A percentile compares a stretch with the other conserved stretches of the same genome.
phyloP scores from a whole-genome alignment of 2,329 filamentous ascomycete species.

The Microcyclosporella mali region DNA sequence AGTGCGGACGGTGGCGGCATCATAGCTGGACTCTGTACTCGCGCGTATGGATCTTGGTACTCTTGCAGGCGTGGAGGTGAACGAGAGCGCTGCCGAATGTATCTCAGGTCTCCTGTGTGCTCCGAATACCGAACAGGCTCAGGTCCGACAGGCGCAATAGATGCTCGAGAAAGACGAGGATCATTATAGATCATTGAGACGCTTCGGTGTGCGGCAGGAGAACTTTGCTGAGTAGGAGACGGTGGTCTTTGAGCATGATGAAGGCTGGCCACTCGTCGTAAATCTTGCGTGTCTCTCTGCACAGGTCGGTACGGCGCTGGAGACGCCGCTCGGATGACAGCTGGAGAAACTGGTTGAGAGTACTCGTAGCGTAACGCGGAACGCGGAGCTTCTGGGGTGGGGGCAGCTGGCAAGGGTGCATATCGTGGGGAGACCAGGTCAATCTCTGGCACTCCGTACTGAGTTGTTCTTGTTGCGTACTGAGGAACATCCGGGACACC shows the following conservation, averaged over 20 bases:
- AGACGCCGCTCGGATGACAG: slow-evolving; percentile 35
- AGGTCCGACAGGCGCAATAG: slow-evolving; percentile 19
- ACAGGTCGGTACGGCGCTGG: slow-evolving; percentile 30
- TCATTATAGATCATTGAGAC: slow-evolving; percentile 40
- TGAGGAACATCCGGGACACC: slow-evolving; percentile 33
- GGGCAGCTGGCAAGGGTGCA: slow-evolving; percentile 39
- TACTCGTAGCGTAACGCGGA: slow-evolving; percentile 39
- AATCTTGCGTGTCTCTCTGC: slow-evolving; percentile 41
- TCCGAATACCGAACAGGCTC: slow-evolving; percentile 29
- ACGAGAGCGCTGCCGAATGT: slow-evolving; percentile 38
- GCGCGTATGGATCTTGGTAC: slow-evolving; percentile 32
- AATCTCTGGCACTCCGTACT: slow-evolving; percentile 32
- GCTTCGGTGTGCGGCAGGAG: slow-evolving; percentile 36
- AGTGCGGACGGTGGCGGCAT: slow-evolving; percentile 45
- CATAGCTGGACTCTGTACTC: slow-evolving; percentile 33
- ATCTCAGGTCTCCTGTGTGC: slow-evolving; percentile 28
- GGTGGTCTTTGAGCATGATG: slow-evolving; percentile 42
- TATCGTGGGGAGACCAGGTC: slow-evolving; percentile 37
- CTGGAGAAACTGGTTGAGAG: slow-evolving; percentile 36
- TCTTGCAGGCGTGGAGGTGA: slow-evolving; percentile 31
- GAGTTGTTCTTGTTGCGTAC: slow-evolving; percentile 36
- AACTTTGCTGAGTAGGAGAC: slow-evolving; percentile 39
- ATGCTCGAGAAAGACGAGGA: slow-evolving; percentile 27
- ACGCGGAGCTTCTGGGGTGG: slow-evolving; percentile 34
- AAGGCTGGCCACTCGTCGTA: slow-evolving; percentile 43